Percentiles rank a stretch among this genome's conserved stretches.
phyloP scores from a whole-genome alignment of 2,329 filamentous ascomycete genomes.

The Zymoseptoria passerinii region DNA sequence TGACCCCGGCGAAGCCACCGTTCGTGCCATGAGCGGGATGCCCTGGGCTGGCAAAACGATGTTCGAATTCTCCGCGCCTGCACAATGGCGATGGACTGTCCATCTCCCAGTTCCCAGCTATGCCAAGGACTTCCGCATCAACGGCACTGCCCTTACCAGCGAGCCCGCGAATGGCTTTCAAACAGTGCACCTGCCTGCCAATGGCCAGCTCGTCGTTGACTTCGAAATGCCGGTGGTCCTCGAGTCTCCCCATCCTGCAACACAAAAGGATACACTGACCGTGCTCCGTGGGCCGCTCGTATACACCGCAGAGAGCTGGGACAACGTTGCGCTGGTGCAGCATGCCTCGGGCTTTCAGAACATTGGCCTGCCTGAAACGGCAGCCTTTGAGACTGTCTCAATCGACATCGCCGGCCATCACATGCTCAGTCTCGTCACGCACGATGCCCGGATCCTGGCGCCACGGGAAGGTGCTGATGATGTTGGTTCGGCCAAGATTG shows the following conservation, averaged over 20 bases:
- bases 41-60: background rate
- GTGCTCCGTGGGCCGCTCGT: constrained; percentile 2
- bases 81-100: background rate
- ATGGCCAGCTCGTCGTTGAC: background rate
- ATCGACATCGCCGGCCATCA: background rate
- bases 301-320: constrained; percentile 1
- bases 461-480: background rate
- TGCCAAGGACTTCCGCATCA: constrained; percentile 1
- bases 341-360: background rate
- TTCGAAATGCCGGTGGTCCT: constrained; percentile 1
- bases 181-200: background rate
- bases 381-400: background rate
- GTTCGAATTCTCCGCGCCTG: constrained; percentile 1
- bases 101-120: constrained; percentile 1
- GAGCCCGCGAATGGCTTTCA: background rate
- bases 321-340: background rate
- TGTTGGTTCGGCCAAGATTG: constrained; percentile 1
- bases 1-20: background rate
- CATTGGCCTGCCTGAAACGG: constrained; percentile 2
- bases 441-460: constrained; percentile 1
- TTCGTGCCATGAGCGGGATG: background rate
- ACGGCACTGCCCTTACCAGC: background rate
- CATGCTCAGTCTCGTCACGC: constrained; percentile 1
- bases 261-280: constrained; percentile 1
- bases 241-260: background rate